Conservation (phyloP, 1,284 basidiomycete species). For the Puccinia triticina region DNA sequence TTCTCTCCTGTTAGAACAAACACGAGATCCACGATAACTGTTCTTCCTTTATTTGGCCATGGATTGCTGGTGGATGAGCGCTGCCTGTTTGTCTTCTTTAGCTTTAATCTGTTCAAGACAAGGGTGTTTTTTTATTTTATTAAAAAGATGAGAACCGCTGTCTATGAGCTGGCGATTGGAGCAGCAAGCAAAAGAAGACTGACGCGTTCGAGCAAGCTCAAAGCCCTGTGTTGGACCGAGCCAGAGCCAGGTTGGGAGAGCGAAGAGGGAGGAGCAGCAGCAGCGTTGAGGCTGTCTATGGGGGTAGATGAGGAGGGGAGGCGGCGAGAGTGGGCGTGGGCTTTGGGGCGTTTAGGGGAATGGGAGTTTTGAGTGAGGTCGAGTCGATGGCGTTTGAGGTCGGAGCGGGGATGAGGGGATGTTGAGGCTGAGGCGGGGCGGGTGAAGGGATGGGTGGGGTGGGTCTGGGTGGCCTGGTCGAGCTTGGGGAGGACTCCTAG, state of each 20-base stretch:
- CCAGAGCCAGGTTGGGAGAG: background rate
- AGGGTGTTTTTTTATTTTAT: too few relatives aligned
- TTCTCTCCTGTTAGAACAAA: too few relatives aligned
- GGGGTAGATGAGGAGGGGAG: background rate
- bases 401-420: background rate
- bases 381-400: background rate
- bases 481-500: conserved; percentile 3
- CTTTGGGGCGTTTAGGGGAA: conserved; percentile 14
- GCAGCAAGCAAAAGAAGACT: too few relatives aligned
- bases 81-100: too few relatives aligned
- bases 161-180: too few relatives aligned
- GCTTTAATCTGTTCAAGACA: too few relatives aligned
- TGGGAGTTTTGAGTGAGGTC: background rate
- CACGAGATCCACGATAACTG: too few relatives aligned
- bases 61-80: too few relatives aligned
- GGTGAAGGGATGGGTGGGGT: conserved; percentile 7
- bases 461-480: background rate
- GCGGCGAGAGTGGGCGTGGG: background rate
- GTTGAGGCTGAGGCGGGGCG: background rate
- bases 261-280: too few relatives aligned
- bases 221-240: conserved; percentile 3
- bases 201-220: conserved; percentile 41
- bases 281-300: too few relatives aligned
- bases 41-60: too few relatives aligned
- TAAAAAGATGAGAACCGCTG: too few relatives aligned